Evolutionary conservation across 1,284 basidiomycete genomes (phyloP).

Genomic region (Ustilago vetiveriae): DNA sequence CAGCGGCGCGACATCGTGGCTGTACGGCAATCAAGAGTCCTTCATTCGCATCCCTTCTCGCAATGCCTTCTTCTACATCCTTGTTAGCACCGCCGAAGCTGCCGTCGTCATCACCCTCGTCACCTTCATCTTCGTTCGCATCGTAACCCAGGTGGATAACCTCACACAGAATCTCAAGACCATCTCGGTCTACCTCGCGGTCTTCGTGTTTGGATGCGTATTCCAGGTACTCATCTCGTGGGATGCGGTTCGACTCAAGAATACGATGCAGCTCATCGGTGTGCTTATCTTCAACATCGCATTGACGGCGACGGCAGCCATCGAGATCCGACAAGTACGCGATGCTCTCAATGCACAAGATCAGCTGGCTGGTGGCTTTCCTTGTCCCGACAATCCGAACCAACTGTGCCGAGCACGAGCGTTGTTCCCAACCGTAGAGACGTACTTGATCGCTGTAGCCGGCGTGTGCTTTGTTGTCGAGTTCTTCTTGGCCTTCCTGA

Average conservation of each 20-base stretch:
- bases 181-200: conserved; percentile 55
- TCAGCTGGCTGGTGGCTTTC: conserved; percentile 22
- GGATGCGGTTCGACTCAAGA: conserved; percentile 58
- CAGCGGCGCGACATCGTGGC: conserved; percentile 30
- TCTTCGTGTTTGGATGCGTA: conserved; percentile 56
- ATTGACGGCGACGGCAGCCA: conserved; percentile 49
- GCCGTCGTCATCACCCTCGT: conserved; percentile 50
- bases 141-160: conserved; percentile 34
- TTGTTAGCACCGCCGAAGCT: conserved; percentile 45
- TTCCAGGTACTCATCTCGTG: conserved; percentile 55
- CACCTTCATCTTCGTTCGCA: conserved; percentile 49
- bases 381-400: conserved; percentile 25
- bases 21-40: conserved; percentile 21
- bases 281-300: conserved; percentile 60
- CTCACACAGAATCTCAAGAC: conserved; percentile 60
- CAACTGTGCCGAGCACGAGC: conserved; percentile 27
- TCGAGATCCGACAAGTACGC: conserved; percentile 57
- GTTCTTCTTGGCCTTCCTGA: conserved; percentile 39
- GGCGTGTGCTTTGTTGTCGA: conserved; percentile 49
- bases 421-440: conserved; percentile 44
- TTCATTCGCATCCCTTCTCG: conserved; percentile 33
- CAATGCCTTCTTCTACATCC: conserved; percentile 23
- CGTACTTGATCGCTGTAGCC: conserved; percentile 53
- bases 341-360: conserved; percentile 51
- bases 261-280: conserved; percentile 60